phyloP scores from a whole-genome alignment of 306 rosid genomes.

The Vigna trinervia region DNA sequence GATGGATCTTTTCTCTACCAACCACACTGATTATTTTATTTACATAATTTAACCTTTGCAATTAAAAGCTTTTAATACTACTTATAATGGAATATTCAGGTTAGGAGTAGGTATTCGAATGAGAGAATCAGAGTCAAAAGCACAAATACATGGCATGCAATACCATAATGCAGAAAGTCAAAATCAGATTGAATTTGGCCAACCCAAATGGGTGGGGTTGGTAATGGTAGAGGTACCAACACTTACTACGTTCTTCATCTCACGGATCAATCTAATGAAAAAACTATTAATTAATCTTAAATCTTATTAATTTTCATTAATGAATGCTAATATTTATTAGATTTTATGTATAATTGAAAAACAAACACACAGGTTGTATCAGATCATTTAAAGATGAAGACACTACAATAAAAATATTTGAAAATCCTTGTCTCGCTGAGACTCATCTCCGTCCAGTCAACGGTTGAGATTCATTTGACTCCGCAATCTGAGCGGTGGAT shows the following conservation, averaged over 20 bases:
- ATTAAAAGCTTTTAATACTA: neutral
- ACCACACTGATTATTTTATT: neutral
- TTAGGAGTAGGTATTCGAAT: neutral
- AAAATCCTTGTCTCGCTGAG: no score
- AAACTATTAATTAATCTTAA: no score
- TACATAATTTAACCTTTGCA: neutral
- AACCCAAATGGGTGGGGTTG: neutral
- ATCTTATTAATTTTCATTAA: no score
- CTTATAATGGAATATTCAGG: neutral
- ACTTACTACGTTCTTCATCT: neutral
- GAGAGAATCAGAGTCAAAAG: neutral
- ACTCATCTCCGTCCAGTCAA: neutral
- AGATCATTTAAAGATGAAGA: neutral
- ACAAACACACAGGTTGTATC: neutral
- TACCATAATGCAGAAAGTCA: neutral
- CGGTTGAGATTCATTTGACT: slow-evolving; percentile 26
- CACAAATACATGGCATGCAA: neutral
- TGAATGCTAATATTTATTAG: no score
- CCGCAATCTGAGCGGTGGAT: neutral
- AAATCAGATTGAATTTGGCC: neutral
- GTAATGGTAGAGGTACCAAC: neutral
- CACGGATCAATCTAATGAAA: no score
- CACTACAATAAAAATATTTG: neutral
- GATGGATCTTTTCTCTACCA: no score
- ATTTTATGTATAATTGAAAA: neutral